Conservation (phyloP, 192 early-diverging fungal species). For the Umbelopsis vinacea region DNA sequence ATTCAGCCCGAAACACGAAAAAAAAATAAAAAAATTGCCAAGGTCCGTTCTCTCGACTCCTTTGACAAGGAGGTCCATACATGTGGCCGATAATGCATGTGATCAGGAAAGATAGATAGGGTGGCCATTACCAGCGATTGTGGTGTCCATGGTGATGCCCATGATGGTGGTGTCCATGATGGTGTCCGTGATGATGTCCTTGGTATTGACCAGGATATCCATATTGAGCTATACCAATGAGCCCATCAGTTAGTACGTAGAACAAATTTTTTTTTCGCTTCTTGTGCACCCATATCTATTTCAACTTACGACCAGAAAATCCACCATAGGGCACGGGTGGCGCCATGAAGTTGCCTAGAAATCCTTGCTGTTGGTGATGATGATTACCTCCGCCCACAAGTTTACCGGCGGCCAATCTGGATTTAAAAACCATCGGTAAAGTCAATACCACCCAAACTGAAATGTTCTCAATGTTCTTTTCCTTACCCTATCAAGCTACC, state of each 20-base stretch:
- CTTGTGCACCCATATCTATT: not conserved
- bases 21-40: not conserved
- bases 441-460: not conserved
- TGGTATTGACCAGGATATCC: slow-evolving; percentile 5
- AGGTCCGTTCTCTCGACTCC: not conserved
- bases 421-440: not conserved
- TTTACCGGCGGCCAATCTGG: slow-evolving; percentile 12
- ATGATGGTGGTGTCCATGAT: slow-evolving; percentile 1
- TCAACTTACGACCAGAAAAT: slow-evolving; percentile 11
- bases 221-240: not conserved
- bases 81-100: not conserved
- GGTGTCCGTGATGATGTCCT: slow-evolving; percentile 3
- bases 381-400: not conserved
- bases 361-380: not conserved
- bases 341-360: not conserved
- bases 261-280: not conserved
- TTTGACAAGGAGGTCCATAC: not conserved
- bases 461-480: too few species aligned
- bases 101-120: not conserved
- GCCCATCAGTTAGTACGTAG: not conserved
- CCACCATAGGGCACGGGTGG: slow-evolving; percentile 3
- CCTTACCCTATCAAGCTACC: slow-evolving; percentile 12
- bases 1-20: slow-evolving; percentile 12
- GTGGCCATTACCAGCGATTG: not conserved
- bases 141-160: not conserved